Percentiles rank a stretch among this genome's conserved stretches.
These are phyloP conservation scores for Fusarium chaquense DNA, from an alignment of 2,329 filamentous ascomycete species.

Conservation along the genomic window DNA sequence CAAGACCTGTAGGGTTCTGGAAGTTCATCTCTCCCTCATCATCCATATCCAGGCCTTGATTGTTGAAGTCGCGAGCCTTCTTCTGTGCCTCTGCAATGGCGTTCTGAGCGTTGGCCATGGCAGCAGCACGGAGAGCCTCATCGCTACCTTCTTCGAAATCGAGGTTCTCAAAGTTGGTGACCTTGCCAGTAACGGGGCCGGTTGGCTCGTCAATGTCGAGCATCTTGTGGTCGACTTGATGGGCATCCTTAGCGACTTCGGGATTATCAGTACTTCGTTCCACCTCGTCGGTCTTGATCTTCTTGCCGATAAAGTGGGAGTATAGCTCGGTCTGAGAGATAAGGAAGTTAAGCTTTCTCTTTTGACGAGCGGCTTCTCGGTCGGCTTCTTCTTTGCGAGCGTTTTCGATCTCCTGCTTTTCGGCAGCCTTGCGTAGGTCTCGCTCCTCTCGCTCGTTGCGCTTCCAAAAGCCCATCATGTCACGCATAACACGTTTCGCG, in stretches of 20 bases:
- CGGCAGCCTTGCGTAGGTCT: conserved; percentile 91
- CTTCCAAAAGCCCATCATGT: conserved; percentile 99
- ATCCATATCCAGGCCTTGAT: conserved; percentile 75
- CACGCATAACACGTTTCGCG: conserved; percentile 97
- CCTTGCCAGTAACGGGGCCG: conserved; percentile 72
- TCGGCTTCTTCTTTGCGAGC: conserved; percentile 97
- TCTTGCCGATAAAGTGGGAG: conserved; percentile 99
- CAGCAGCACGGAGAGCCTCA: conserved; percentile 80
- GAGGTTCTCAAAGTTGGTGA: conserved; percentile 93
- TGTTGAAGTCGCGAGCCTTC: conserved; percentile 93
- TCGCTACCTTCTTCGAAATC: conserved; percentile 98
- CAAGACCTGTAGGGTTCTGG: conserved; percentile 95
- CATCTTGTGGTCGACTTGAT: conserved; percentile 56
- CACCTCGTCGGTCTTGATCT: conserved; percentile 97
- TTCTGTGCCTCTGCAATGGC: conserved; percentile 95
- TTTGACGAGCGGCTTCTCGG: conserved; percentile 95
- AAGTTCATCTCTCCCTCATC: conserved; percentile 99
- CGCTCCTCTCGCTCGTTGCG: conserved; percentile 97
- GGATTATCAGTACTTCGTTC: conserved; percentile 89
- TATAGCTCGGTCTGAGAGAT: conserved; percentile 99
- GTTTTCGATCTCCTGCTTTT: conserved; percentile 95
- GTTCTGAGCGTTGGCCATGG: conserved; percentile 95
- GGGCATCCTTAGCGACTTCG: conserved; percentile 70
- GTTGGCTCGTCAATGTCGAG: conserved; percentile 65
- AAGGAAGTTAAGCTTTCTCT: conserved; percentile 98